Evolutionary conservation across 2,329 filamentous ascomycete genomes (phyloP).

Genomic region (Apiospora saccharicola): DNA sequence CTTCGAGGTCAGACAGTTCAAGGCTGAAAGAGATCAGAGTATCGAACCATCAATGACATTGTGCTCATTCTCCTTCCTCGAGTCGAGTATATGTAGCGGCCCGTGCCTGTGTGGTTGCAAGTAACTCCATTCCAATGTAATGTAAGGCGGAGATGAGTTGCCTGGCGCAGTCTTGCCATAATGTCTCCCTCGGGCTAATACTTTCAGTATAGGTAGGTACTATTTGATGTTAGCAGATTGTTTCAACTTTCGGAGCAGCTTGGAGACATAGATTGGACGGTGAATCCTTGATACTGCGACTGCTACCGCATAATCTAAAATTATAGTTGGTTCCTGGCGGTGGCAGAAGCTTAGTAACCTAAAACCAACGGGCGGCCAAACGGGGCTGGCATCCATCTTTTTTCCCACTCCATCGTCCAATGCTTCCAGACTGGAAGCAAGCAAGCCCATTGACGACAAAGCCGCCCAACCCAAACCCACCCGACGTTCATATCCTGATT

Average conservation of each 20-base stretch:
- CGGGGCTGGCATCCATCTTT: background rate
- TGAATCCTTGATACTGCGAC: too few species aligned
- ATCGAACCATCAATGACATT: background rate
- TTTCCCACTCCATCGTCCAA: background rate
- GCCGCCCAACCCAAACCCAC: background rate
- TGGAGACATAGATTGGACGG: too few species aligned
- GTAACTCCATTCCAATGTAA: background rate
- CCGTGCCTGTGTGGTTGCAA: background rate
- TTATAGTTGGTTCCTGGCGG: too few species aligned
- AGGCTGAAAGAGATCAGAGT: background rate
- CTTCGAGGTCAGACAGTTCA: background rate
- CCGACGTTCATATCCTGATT: background rate
- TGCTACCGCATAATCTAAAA: too few species aligned
- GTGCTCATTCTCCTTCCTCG: background rate
- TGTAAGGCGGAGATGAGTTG: too few species aligned
- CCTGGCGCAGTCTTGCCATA: too few species aligned
- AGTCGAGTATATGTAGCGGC: background rate
- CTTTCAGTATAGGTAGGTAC: too few species aligned
- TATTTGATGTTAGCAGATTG: too few species aligned
- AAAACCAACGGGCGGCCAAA: background rate
- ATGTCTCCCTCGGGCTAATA: too few species aligned
- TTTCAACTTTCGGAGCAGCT: too few species aligned
- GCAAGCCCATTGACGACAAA: background rate
- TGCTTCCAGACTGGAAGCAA: background rate
- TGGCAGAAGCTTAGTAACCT: background rate